phyloP scores from a whole-genome alignment of 169 alveolate genomes.

The Toxoplasma gondii region DNA sequence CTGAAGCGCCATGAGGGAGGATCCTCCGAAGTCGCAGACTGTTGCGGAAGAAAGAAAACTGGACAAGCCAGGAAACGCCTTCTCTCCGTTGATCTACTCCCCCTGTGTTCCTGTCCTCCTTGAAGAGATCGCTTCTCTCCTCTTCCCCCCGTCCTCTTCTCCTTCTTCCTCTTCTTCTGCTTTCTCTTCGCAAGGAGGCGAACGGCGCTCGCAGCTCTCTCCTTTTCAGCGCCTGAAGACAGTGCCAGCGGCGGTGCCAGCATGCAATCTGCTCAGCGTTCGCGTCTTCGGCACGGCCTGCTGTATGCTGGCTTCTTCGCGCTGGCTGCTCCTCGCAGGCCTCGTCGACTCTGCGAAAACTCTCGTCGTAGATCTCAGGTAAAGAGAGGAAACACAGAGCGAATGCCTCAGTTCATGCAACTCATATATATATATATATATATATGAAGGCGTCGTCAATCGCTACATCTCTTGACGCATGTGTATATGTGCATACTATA shows the following conservation, averaged over 20 bases:
- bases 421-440: too few relatives aligned
- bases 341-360: not conserved
- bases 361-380: constrained; percentile 16
- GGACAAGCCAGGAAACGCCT: too few relatives aligned
- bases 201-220: not conserved
- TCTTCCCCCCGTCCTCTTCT: not conserved
- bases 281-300: not conserved
- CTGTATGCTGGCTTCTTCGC: not conserved
- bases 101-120: constrained; percentile 32
- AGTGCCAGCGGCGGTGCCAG: not conserved
- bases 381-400: not conserved
- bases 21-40: too few relatives aligned
- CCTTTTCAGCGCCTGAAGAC: not conserved
- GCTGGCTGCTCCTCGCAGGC: not conserved
- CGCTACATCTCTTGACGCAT: not conserved
- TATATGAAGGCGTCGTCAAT: not conserved
- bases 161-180: not conserved
- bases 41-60: too few relatives aligned
- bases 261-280: not conserved
- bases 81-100: not conserved
- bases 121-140: not conserved
- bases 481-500: not conserved
- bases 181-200: not conserved
- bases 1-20: too few relatives aligned
- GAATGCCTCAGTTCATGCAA: too few relatives aligned